Evolutionary conservation across 768 basidiomycete species (phyloP).

Genomic region (Candolleomyces aberdarensis): DNA sequence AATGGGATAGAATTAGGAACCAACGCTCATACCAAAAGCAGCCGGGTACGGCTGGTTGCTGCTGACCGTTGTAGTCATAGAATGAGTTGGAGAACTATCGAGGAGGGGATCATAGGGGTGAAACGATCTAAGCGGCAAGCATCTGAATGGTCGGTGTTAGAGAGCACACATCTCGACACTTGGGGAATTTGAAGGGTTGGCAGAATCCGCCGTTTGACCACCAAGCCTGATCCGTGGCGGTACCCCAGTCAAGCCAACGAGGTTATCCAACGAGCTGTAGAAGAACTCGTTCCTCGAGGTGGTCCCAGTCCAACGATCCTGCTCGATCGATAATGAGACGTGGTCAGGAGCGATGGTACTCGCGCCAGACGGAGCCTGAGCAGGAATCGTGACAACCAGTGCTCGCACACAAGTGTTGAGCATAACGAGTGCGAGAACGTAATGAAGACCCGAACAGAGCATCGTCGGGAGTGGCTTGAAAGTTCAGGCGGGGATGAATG

Average conservation of each 20-base stretch:
- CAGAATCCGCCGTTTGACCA: neutral
- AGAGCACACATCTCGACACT: neutral
- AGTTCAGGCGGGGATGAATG: too few species aligned
- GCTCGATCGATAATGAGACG: slow-evolving; percentile 3
- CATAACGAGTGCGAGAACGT: neutral
- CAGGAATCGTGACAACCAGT: neutral
- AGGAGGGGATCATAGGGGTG: neutral
- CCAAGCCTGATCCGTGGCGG: slow-evolving; percentile 5
- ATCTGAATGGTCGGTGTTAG: neutral
- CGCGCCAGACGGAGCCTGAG: neutral
- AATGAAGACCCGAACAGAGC: neutral
- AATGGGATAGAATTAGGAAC: neutral
- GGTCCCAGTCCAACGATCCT: neutral
- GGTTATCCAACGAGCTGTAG: slow-evolving; percentile 3
- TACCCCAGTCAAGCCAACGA: neutral
- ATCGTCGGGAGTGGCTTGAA: neutral
- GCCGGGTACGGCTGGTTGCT: neutral
- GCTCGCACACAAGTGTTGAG: neutral
- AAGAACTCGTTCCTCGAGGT: slow-evolving; percentile 3
- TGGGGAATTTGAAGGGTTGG: neutral
- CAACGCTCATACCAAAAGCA: neutral
- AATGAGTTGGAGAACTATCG: neutral
- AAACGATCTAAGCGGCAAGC: neutral
- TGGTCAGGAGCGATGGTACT: neutral
- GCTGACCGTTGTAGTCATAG: neutral